Evolutionary conservation across 1,139 yeast species (phyloP).

Genomic region (Hemisphaericaspora xylofermentans): DNA sequence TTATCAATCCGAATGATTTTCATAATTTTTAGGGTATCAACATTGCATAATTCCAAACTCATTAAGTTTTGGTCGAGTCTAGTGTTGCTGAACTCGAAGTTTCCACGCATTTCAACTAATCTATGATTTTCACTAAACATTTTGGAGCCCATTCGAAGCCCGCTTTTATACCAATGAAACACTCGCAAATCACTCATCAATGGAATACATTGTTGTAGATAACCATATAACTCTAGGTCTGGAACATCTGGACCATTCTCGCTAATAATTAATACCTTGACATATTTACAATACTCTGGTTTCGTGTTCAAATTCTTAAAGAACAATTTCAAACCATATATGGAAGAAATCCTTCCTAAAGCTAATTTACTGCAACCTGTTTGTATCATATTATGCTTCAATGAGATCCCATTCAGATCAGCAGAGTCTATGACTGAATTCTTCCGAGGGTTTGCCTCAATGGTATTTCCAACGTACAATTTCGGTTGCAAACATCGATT

Average conservation of each 20-base stretch:
- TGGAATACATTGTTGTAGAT: constrained; percentile 20
- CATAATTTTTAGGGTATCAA: background rate
- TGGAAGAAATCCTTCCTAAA: constrained; percentile 16
- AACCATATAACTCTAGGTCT: constrained; percentile 21
- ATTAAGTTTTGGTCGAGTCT: constrained; percentile 1
- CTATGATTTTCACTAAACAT: background rate
- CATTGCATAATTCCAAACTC: background rate
- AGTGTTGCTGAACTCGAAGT: constrained; percentile 21
- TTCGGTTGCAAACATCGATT: constrained; percentile 18
- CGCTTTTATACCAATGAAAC: constrained; percentile 22
- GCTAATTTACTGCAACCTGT: background rate
- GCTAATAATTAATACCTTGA: constrained; percentile 19
- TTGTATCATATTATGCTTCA: background rate
- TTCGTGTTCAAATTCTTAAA: constrained; percentile 18
- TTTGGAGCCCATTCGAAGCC: background rate
- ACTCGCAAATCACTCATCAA: constrained; percentile 19
- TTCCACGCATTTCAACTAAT: constrained; percentile 18
- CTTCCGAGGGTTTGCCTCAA: constrained; percentile 20
- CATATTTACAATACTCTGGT: constrained; percentile 15
- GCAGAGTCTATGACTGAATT: background rate
- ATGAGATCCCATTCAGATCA: background rate
- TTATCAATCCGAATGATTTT: background rate
- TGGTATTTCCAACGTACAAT: constrained; percentile 21
- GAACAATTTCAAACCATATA: constrained; percentile 22
- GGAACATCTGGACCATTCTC: constrained; percentile 28